Evolutionary conservation across 108 stramenopile species (phyloP).

Genomic region (Nitzschia inconspicua): DNA sequence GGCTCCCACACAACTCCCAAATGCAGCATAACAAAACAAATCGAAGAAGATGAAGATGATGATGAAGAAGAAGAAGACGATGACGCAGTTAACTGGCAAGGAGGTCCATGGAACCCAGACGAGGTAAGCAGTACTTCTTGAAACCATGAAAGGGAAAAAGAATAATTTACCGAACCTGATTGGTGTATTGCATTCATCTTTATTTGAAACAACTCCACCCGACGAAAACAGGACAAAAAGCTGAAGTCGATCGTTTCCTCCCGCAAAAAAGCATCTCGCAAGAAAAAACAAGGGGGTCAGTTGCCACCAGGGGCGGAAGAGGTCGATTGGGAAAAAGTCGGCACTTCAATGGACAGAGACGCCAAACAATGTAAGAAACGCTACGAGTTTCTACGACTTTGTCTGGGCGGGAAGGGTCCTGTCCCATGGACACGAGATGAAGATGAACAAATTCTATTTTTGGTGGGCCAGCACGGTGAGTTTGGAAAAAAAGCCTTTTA

Average conservation of each 20-base stretch:
- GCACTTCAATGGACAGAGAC: slow-evolving; percentile 12
- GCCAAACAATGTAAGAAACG: slow-evolving; percentile 21
- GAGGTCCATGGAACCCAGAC: slow-evolving; percentile 3
- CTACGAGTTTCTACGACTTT: slow-evolving; percentile 11
- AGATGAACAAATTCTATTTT: slow-evolving; percentile 39
- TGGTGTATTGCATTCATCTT: not conserved
- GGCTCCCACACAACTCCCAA: too few relatives aligned
- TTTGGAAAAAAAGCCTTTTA: not conserved
- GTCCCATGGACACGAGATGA: slow-evolving; percentile 75
- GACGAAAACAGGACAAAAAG: slow-evolving; percentile 22
- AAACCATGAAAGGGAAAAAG: not conserved
- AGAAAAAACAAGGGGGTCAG: slow-evolving; percentile 12
- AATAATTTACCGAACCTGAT: not conserved
- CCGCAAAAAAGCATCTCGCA: slow-evolving; percentile 13
- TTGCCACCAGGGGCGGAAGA: not conserved
- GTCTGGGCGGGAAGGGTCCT: slow-evolving; percentile 24
- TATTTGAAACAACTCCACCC: not conserved
- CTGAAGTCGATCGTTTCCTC: slow-evolving; percentile 24
- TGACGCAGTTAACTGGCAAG: not conserved
- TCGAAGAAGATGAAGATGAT: not conserved
- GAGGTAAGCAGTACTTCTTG: slow-evolving; percentile 5
- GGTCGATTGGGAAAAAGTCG: slow-evolving; percentile 30
- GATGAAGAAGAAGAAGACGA: not conserved
- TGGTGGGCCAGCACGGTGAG: slow-evolving; percentile 54
- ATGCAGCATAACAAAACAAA: too few relatives aligned